Percentiles rank a stretch among this genome's conserved stretches.
Evolutionary conservation across 257 asterid species (phyloP).

Genomic region (Solanum paucissectum): DNA sequence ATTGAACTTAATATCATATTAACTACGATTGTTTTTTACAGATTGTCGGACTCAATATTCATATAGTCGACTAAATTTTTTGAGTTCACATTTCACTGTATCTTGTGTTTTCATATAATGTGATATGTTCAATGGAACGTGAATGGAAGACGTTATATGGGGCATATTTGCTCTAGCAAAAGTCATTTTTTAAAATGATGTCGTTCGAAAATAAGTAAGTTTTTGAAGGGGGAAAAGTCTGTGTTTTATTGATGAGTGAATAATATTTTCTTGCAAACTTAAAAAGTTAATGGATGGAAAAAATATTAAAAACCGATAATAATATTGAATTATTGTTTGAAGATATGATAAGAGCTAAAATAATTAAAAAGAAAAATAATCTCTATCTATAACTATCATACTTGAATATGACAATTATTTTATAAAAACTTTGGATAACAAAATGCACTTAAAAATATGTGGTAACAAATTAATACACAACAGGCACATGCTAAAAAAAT

Average conservation of each 20-base stretch:
- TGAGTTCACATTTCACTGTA: not conserved
- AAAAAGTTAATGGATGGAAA: not conserved
- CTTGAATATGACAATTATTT: not conserved
- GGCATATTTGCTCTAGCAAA: not conserved
- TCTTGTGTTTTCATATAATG: not conserved
- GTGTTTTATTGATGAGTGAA: not conserved
- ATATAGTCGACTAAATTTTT: not conserved
- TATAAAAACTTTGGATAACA: not conserved
- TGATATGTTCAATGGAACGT: not conserved
- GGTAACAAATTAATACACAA: not conserved
- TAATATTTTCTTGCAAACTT: not conserved
- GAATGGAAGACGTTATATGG: not conserved
- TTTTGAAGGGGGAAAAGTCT: rapidly evolving
- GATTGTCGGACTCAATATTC: too few relatives aligned
- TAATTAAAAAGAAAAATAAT: not conserved
- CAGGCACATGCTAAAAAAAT: not conserved
- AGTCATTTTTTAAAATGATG: not conserved
- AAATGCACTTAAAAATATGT: not conserved
- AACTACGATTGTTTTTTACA: too few relatives aligned
- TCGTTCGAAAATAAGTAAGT: not conserved
- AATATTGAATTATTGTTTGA: not conserved
- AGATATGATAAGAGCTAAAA: not conserved
- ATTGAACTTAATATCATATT: too few relatives aligned
- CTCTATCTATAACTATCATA: not conserved
- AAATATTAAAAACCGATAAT: not conserved